Evolutionary conservation across 495 filamentous ascomycete genomes (phyloP).

Genomic region (Daldinia loculata): DNA sequence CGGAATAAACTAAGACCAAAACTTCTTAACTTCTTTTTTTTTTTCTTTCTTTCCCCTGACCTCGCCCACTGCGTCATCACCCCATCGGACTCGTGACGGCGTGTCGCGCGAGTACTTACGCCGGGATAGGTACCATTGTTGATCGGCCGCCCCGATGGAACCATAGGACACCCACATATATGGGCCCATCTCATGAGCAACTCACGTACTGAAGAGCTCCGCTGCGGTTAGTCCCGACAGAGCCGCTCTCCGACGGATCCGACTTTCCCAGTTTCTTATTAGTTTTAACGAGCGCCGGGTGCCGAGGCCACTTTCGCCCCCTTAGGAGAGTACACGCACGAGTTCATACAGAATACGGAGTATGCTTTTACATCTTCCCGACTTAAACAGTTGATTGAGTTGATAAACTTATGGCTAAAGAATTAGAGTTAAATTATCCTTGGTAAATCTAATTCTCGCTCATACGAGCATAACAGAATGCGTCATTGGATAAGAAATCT

Average conservation of each 20-base stretch:
- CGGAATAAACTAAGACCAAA: conserved; percentile 2
- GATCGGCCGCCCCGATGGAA: conserved; percentile 37
- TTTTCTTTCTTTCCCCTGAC: not conserved
- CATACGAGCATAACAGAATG: conserved; percentile 22
- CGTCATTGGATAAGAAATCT: conserved; percentile 25
- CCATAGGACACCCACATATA: conserved; percentile 38
- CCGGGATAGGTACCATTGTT: conserved; percentile 12
- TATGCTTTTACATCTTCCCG: not conserved
- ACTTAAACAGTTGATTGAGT: not conserved
- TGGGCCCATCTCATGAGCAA: conserved; percentile 37
- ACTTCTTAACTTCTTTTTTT: conserved; percentile 2
- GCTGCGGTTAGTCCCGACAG: conserved; percentile 37
- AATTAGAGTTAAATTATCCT: not conserved
- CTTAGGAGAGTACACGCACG: not conserved
- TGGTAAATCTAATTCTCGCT: not conserved
- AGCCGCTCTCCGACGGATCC: conserved; percentile 33
- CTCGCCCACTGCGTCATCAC: conserved; percentile 31
- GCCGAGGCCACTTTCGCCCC: conserved; percentile 1
- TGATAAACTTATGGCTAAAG: not conserved
- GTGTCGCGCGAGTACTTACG: conserved; percentile 33
- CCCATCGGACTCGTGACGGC: conserved; percentile 39
- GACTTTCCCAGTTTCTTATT: not conserved
- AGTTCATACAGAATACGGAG: no score
- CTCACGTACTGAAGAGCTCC: conserved; percentile 19
- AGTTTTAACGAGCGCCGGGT: conserved; percentile 21